Conservation (phyloP, 371 early-diverging fungal species). For the Coemansia linderi region DNA sequence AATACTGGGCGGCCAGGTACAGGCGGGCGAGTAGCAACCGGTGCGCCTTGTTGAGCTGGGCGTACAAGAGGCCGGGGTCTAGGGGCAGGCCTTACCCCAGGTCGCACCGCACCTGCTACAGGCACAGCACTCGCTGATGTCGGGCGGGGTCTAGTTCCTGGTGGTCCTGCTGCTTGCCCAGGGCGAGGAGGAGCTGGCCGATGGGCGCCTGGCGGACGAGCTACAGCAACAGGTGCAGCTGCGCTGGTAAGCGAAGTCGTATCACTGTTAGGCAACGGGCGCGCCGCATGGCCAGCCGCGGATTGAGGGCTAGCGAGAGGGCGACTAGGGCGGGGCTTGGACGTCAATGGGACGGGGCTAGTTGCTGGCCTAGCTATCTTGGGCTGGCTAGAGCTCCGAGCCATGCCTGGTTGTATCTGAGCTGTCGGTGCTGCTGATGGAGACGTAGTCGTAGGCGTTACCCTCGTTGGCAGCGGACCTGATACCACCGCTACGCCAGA, state of each 20-base stretch:
- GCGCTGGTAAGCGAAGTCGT: neutral
- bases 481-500: neutral
- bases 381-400: neutral
- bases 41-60: slow-evolving; percentile 14
- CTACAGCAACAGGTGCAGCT: neutral
- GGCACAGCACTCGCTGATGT: neutral
- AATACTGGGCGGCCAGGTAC: slow-evolving; percentile 18
- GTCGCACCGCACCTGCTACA: neutral
- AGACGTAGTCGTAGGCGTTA: no score
- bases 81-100: slow-evolving; percentile 20
- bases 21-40: slow-evolving; percentile 10
- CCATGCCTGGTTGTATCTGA: neutral
- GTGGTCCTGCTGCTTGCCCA: neutral
- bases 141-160: neutral
- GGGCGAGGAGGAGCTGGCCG: slow-evolving; percentile 9
- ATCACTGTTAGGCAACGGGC: neutral
- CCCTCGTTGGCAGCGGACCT: neutral
- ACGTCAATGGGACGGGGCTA: slow-evolving; percentile 1
- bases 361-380: neutral
- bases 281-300: neutral
- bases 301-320: neutral
- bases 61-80: slow-evolving; percentile 21
- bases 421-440: neutral
- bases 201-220: neutral
- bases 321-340: slow-evolving; percentile 6